phyloP scores from a whole-genome alignment of 2,329 filamentous ascomycete species.

The Didymella sp. region DNA sequence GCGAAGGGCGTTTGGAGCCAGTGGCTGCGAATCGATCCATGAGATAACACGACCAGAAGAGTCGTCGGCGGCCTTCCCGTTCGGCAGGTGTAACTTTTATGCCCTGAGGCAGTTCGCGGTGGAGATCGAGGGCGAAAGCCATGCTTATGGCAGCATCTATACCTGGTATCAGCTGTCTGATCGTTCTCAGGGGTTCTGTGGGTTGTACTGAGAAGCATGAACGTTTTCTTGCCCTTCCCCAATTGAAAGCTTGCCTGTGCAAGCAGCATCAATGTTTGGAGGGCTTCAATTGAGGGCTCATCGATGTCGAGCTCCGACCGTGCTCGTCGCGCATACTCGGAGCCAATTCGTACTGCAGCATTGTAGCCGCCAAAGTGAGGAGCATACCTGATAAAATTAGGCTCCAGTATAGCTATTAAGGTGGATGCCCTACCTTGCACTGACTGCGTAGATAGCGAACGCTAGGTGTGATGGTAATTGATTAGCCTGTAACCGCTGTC shows the following conservation, averaged over 20 bases:
- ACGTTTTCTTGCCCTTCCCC: constrained; percentile 82
- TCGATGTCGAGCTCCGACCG: constrained; percentile 77
- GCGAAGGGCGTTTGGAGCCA: constrained; percentile 80
- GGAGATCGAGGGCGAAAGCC: constrained; percentile 81
- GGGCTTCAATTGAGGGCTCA: constrained; percentile 77
- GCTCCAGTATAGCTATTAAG: constrained; percentile 36
- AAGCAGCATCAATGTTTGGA: constrained; percentile 78
- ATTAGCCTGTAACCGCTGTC: constrained; percentile 73
- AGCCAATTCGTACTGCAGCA: constrained; percentile 70
- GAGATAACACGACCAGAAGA: constrained; percentile 90
- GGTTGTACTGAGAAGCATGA: constrained; percentile 77
- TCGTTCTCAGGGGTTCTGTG: background rate
- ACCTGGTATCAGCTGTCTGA: constrained; percentile 4
- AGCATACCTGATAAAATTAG: constrained; percentile 65
- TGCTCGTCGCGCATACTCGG: constrained; percentile 75
- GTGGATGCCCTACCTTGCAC: constrained; percentile 48
- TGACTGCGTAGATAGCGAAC: constrained; percentile 61
- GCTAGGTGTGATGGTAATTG: constrained; percentile 64
- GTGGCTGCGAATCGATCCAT: constrained; percentile 84
- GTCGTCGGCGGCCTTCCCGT: constrained; percentile 75
- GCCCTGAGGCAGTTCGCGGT: constrained; percentile 73
- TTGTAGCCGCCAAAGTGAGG: constrained; percentile 71
- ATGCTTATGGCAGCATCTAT: constrained; percentile 79
- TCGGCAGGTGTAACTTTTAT: constrained; percentile 70
- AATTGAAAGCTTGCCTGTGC: constrained; percentile 77